Evolutionary conservation across 176 grass and related monocot genomes (phyloP), one percentile per base, ranked within the genome.

Genomic region (Calamus simplicifolius): DNA sequence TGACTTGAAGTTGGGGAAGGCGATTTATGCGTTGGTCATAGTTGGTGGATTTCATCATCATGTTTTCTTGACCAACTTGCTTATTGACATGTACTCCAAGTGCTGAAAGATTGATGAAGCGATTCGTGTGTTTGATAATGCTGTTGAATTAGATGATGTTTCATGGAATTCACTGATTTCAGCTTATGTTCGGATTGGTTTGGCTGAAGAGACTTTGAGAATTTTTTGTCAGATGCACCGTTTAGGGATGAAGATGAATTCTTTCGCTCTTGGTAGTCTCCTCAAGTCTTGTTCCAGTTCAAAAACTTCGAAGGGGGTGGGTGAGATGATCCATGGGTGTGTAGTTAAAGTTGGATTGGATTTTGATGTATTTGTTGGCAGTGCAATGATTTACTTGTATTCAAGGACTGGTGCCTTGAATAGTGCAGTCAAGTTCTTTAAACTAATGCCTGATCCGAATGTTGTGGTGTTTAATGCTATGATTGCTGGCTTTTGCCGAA

Each of bases 101-200:
- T 88, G 89, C 56, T 50, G 84, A 17, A 18, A 78, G 16, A 81
- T 88, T 58, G 50, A 7, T 2, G 48, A 72, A 67, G 80, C 89
- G 5, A 69, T 48, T 54, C 28, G 53, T 6, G 70, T 73, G 25
- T 93, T 88, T 63, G 76, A 81, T 13, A 38, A 16, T 4, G 57
- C 77, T 5, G 19, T 16, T 8, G 71, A 81, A 50, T 49, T 27
- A 4, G 84, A 88, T 23, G 80, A 76, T 5, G 58, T 85, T 61
- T 83, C 88, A 2, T 93, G 88, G 84, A 93, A 93, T 50, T 84
- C 88, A 1, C 58, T 93, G 57, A 16, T 84, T 16, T 87, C 88
- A 0, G 77, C 73, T 5, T 84, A 87, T 25, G 77, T 78, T 52
- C 69, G 79, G 0, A 49, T 71, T 2, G 57, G 80, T 2, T 31